Evolutionary conservation across 2,329 filamentous ascomycete genomes (phyloP).

Genomic region (Colletotrichum trifolii): DNA sequence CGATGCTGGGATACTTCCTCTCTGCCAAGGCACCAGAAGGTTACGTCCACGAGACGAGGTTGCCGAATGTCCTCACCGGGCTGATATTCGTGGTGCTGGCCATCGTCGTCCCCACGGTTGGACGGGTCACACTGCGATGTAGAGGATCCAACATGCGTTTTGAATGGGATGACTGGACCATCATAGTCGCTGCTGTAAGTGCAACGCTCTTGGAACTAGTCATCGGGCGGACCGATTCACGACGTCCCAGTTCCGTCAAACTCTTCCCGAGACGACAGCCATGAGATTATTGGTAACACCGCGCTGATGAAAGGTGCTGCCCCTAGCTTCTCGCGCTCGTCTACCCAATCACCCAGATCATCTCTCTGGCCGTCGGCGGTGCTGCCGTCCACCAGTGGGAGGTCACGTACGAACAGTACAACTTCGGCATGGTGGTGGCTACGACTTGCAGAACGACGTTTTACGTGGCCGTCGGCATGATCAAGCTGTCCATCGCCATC

Average conservation of each 20-base stretch:
- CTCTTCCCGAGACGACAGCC: neutral
- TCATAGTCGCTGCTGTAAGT: slow-evolving; percentile 46
- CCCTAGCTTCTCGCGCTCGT: slow-evolving; percentile 39
- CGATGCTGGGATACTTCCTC: slow-evolving; percentile 37
- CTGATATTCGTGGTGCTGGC: slow-evolving; percentile 43
- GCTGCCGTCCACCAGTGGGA: slow-evolving; percentile 45
- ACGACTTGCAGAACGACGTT: slow-evolving; percentile 41
- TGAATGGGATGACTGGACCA: slow-evolving; percentile 48
- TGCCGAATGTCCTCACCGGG: slow-evolving; percentile 42
- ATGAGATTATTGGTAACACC: neutral
- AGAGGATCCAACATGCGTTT: slow-evolving; percentile 43
- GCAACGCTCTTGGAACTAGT: too few relatives aligned
- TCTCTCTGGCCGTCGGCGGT: slow-evolving; percentile 41
- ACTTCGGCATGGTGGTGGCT: slow-evolving; percentile 41
- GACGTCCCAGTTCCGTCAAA: too few relatives aligned
- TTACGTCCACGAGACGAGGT: slow-evolving; percentile 42
- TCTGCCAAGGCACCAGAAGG: slow-evolving; percentile 35
- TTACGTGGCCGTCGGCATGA: slow-evolving; percentile 45
- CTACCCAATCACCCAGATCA: slow-evolving; percentile 43
- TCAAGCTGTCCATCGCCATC: slow-evolving; percentile 50
- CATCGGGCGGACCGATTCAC: too few relatives aligned
- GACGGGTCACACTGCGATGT: slow-evolving; percentile 41
- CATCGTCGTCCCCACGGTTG: slow-evolving; percentile 43
- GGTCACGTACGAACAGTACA: slow-evolving; percentile 47
- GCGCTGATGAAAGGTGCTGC: slow-evolving; percentile 3